Evolutionary conservation across 106 monocot genomes (phyloP), one percentile per base, ranked within the genome.

Genomic region (Dendrobium officinale): DNA sequence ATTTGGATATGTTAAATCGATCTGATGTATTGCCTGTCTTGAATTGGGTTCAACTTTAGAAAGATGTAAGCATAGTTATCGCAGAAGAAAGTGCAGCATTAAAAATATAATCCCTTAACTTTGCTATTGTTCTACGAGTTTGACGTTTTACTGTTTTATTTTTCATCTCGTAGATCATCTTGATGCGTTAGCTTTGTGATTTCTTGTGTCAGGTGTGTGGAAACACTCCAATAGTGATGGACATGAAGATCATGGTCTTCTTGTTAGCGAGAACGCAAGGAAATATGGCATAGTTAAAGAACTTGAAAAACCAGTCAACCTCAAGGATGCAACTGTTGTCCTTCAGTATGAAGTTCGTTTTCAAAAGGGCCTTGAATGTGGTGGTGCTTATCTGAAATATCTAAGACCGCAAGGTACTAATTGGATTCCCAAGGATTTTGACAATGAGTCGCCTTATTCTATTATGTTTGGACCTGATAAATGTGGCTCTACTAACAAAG

Each of bases 401-500:
- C 87, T 92, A 8, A 83, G 95, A 26, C 90, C 90, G 8, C 95
- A 95, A 67, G 88, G 84, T 40, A 80, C 89, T 42, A 87, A 86
- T 48, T 95, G 95, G 95, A 79, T 42, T 48, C 54, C 95, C 37
- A 90, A 90, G 79, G 95, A 87, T 31, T 95, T 95, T 73, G 86
- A 89, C 67, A 95, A 87, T 76, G 92, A 95, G 59, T 87, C 95
- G 3, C 95, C 95, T 31, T 95, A 92, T 80, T 80, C 84, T 67
- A 95, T 95, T 75, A 95, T 95, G 95, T 95, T 95, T 88, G 95
- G 95, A 42, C 91, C 91, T 66, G 91, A 91, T 78, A 91, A 91
- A 48, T 91, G 91, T 66, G 91, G 91, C 9, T 82, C 80, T 16
- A 88, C 91, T 0, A 91, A 91, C 79, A 91, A 91, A 73, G 84